Percentiles rank a stretch among this genome's conserved stretches.
These are phyloP conservation scores for Echria macrotheca DNA, from an alignment of 495 filamentous ascomycete species.

Conservation along the genomic window DNA sequence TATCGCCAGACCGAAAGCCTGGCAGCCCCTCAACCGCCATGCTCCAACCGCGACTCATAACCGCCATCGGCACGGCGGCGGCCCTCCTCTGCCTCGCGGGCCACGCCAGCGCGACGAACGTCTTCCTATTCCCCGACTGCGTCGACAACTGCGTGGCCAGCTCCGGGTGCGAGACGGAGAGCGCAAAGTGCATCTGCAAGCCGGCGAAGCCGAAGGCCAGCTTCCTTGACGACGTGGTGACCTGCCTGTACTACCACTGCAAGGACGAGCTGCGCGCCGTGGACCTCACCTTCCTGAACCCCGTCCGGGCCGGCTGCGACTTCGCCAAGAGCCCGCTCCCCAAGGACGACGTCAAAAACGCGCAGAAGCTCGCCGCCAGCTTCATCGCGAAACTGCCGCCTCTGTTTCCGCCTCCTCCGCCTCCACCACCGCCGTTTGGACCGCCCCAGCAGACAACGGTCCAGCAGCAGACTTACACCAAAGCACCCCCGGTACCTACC, in stretches of 20 bases:
- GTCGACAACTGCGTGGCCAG: conserved; percentile 19
- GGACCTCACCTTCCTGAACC: conserved; percentile 18
- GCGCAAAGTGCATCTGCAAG: conserved; percentile 25
- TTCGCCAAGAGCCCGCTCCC: conserved; percentile 17
- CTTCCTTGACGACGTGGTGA: conserved; percentile 22
- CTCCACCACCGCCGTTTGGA: conserved; percentile 6
- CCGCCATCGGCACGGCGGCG: conserved; percentile 8
- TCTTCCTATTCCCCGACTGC: conserved; percentile 17
- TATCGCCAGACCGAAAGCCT: too few species aligned
- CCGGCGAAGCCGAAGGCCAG: conserved; percentile 9
- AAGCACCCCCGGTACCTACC: background rate
- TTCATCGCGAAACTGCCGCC: conserved; percentile 13
- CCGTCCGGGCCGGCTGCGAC: conserved; percentile 19
- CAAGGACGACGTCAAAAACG: conserved; percentile 12
- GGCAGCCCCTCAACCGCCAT: too few species aligned
- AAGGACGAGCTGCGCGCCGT: conserved; percentile 17
- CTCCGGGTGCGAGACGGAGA: conserved; percentile 17
- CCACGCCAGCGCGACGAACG: conserved; percentile 6
- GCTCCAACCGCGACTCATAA: conserved; percentile 8
- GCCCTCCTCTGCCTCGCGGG: conserved; percentile 7
- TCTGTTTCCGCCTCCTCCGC: background rate
- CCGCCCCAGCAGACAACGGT: too few species aligned
- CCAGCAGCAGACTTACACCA: too few species aligned
- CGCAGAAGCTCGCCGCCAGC: conserved; percentile 20
- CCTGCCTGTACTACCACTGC: conserved; percentile 29